phyloP scores from a whole-genome alignment of 140 eudicot genomes.

The Stevia rebaudiana region DNA sequence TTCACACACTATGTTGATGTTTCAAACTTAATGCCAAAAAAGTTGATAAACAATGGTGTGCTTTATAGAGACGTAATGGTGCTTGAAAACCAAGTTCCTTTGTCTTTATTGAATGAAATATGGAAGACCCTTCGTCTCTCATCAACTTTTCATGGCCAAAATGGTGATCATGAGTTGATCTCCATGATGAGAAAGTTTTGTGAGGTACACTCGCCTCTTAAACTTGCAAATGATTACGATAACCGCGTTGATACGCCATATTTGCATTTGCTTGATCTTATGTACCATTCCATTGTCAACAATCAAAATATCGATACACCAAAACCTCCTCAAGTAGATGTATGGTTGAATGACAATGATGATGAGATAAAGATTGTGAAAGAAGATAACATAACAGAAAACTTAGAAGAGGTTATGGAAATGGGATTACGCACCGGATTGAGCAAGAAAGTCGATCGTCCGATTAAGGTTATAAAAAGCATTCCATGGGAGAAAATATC shows the following conservation, averaged over 20 bases:
- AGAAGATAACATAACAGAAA: not conserved
- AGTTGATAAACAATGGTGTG: constrained; percentile 25
- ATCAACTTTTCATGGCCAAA: not conserved
- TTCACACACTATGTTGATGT: constrained; percentile 21
- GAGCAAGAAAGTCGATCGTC: not conserved
- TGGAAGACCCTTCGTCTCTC: constrained; percentile 13
- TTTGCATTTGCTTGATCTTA: constrained; percentile 41
- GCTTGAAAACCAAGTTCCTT: constrained; percentile 53
- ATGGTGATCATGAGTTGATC: constrained; percentile 13
- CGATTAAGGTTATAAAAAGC: constrained; percentile 13
- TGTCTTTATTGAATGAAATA: constrained; percentile 29
- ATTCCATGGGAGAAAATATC: constrained; percentile 32
- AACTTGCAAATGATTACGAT: not conserved
- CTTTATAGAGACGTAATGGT: constrained; percentile 41
- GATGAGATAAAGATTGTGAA: not conserved
- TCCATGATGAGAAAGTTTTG: constrained; percentile 31
- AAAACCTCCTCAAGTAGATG: not conserved
- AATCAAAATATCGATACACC: not conserved
- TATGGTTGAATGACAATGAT: not conserved
- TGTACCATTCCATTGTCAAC: constrained; percentile 43
- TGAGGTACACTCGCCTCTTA: constrained; percentile 42
- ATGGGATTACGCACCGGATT: constrained; percentile 13
- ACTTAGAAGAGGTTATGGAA: constrained; percentile 5
- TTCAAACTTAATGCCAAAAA: constrained; percentile 18
- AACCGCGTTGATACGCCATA: not conserved